Evolutionary conservation across 768 basidiomycete species (phyloP), one percentile per base, ranked within the genome.

Genomic region (Dioszegia hungarica): DNA sequence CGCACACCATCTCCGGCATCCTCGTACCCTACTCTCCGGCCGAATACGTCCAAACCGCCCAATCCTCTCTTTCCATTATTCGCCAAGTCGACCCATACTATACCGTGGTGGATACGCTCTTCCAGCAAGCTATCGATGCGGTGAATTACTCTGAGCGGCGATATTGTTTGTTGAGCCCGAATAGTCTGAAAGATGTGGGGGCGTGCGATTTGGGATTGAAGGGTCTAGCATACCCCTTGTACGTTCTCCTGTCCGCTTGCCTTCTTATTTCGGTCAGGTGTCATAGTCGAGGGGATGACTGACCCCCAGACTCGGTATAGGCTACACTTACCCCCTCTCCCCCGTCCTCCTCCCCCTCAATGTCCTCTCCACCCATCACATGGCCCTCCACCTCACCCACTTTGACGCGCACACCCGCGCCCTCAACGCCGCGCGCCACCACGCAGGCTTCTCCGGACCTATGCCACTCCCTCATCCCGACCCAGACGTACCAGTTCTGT

Each of bases 121-220:
- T 54, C 25, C 34, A 34, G 25, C 33, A 57, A 10, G 60, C 49
- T 12, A 54, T 34, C 19, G 66, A 67, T 51, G 66, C 53, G 11
- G 37, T 60, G 12, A 22, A 10, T 4, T 57, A 53, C 29, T 22
- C 50, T 3, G 55, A 47, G 14, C 33, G 29, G 24, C 22, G 31
- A 9, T 52, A 48, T 25, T 27, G 37, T 27, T 2, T 54, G 20
- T 46, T 67, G 20, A 64, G 57, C 51, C 63, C 66, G 12, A 60
- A 62, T 48, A 64, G 57, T 2, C 19, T 61, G 33, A 59, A 58
- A 24, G 66, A 67, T 22, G 45, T 47, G 22, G 63, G 60, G 15
- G 20, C 31, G 6, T 45, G 34, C 8, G 60, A 57, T 10, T 57
- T 62, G 36, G 60, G 49, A 5, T 22, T 36, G 9, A 27, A 29